Evolutionary conservation across 2,329 filamentous ascomycete genomes (phyloP).

Genomic region (Colletotrichum falcatum): DNA sequence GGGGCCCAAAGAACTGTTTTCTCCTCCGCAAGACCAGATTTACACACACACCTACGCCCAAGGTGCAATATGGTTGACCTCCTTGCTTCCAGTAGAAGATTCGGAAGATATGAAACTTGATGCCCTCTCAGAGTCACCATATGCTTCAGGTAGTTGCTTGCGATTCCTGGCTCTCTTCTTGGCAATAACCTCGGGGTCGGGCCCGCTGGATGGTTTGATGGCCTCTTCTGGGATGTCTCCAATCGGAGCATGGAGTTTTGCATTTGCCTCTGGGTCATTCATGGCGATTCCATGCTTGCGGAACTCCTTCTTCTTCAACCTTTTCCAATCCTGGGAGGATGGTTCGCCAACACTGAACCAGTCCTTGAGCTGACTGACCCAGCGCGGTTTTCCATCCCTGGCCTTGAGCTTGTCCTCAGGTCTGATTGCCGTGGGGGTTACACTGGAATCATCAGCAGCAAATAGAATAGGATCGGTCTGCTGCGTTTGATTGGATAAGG

Average conservation of each 20-base stretch:
- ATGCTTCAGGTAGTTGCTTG: conserved; percentile 48
- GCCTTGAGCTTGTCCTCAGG: conserved; percentile 44
- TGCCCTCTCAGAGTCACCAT: conserved; percentile 44
- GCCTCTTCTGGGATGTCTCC: conserved; percentile 58
- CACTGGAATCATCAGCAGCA: conserved; percentile 42
- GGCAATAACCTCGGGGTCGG: conserved; percentile 59
- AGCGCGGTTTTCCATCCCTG: conserved; percentile 49
- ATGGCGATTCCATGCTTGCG: conserved; percentile 57
- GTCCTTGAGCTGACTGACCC: conserved; percentile 59
- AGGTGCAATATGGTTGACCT: conserved; percentile 49
- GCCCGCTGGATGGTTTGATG: conserved; percentile 59
- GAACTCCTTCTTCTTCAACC: conserved; percentile 58
- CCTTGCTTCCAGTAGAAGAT: conserved; percentile 50
- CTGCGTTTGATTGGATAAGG: conserved; percentile 37
- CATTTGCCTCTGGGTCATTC: conserved; percentile 57
- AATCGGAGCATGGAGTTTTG: conserved; percentile 60
- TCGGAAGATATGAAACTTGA: conserved; percentile 52
- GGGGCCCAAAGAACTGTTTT: neutral
- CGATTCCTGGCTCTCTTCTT: conserved; percentile 50
- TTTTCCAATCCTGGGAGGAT: conserved; percentile 61
- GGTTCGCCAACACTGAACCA: conserved; percentile 64
- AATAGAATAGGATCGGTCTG: conserved; percentile 45
- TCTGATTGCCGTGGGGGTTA: conserved; percentile 28
- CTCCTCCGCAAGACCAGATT: too few relatives aligned
- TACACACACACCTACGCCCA: conserved; percentile 46